Percentiles rank a stretch among this genome's conserved stretches.
Evolutionary conservation across 2,329 filamentous ascomycete genomes (phyloP).

Genomic region (Phaeophleospora eucalypticola): DNA sequence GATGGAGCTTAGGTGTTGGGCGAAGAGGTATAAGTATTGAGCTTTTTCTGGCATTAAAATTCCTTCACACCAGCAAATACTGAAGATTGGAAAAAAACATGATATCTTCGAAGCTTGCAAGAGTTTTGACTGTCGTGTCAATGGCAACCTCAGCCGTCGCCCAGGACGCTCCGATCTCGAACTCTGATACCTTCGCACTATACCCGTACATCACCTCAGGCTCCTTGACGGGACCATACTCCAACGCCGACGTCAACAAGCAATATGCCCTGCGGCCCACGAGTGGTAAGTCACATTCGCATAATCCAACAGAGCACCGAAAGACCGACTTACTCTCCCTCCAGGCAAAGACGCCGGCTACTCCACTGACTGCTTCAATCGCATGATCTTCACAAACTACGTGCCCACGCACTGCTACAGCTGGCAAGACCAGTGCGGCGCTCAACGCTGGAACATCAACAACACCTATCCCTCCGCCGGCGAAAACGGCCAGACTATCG

Average conservation of each 20-base stretch:
- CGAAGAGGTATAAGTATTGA: too few species aligned
- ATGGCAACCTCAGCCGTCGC: too few species aligned
- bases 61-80: too few species aligned
- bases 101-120: too few species aligned
- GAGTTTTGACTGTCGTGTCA: too few species aligned
- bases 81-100: too few species aligned
- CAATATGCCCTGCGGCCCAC: not conserved
- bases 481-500: constrained; percentile 6
- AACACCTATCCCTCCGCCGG: constrained; percentile 5
- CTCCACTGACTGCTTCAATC: constrained; percentile 12
- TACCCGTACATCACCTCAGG: too few species aligned
- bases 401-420: constrained; percentile 6
- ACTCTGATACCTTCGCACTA: too few species aligned
- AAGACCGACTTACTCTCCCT: not conserved
- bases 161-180: too few species aligned
- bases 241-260: constrained; percentile 5
- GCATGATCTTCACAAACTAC: constrained; percentile 10
- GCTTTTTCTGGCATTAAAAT: too few species aligned
- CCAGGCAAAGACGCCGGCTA: constrained; percentile 2
- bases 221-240: constrained; percentile 2
- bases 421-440: constrained; percentile 8
- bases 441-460: constrained; percentile 6
- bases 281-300: not conserved
- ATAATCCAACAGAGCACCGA: not conserved
- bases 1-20: too few species aligned